phyloP scores from a whole-genome alignment of 305 asterid genomes.

The Plantago lanceolata region DNA sequence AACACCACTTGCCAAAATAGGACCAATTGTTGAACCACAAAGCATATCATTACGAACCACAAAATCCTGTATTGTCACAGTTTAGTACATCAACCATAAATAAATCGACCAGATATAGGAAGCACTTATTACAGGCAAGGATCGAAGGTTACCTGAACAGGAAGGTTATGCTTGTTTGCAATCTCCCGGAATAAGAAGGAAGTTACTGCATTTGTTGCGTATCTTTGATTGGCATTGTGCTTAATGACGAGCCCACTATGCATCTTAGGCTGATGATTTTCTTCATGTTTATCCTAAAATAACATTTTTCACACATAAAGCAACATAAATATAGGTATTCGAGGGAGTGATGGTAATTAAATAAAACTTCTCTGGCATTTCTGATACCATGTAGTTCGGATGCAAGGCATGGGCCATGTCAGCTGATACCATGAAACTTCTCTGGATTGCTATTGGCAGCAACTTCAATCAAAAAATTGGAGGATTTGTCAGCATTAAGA shows the following conservation, averaged over 20 bases:
- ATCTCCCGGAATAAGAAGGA: conserved; percentile 78
- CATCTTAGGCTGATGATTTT: conserved; percentile 90
- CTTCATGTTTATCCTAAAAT: conserved; percentile 87
- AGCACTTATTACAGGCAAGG: neutral
- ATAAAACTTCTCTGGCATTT: no score
- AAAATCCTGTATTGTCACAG: conserved; percentile 56
- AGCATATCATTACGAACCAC: conserved; percentile 86
- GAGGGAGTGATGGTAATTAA: neutral
- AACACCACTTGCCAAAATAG: conserved; percentile 88
- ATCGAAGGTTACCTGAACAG: conserved; percentile 58
- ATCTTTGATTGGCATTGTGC: conserved; percentile 74
- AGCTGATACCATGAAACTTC: conserved; percentile 88
- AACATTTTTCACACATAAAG: neutral
- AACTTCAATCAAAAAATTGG: conserved; percentile 36
- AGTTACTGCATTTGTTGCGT: conserved; percentile 73
- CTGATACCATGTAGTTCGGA: conserved; percentile 87
- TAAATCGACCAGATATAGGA: neutral
- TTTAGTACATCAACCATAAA: neutral
- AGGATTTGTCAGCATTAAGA: conserved; percentile 6
- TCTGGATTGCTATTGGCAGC: conserved; percentile 70
- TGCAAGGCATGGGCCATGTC: conserved; percentile 99
- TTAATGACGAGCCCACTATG: conserved; percentile 90
- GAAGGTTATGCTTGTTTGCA: conserved; percentile 70
- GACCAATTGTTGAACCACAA: conserved; percentile 96
- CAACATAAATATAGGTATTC: neutral